Evolutionary conservation across 2,329 filamentous ascomycete genomes (phyloP), one percentile per base, ranked within the genome.

Genomic region (Exutisphaerella laricina): DNA sequence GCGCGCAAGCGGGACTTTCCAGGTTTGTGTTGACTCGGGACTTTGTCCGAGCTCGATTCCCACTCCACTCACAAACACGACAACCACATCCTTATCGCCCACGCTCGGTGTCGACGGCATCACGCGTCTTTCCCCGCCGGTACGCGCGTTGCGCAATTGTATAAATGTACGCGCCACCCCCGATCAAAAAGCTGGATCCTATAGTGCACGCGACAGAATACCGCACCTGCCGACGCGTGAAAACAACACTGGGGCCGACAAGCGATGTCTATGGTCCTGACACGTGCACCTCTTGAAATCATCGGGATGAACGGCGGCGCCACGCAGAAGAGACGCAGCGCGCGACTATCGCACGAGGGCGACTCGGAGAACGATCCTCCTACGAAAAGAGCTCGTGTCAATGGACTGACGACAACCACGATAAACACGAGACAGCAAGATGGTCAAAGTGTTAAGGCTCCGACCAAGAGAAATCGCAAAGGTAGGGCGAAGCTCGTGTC

Each of bases 251-350:
- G 16, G 20, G 14, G 29, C 35, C 18, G 26, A 21, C 37, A 42
- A 45, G 52, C 51, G 44, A 66, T 66, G 63, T 66, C 63, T 46
- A 58, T 63, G 41, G 53, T 65, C 46, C 50, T 66, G 50, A 48
- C 42, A 39, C 64, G 66, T 49, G 59, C 61, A 43, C 71, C 71
- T 46, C 58, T 73, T 48, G 65, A 70, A 63, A 56, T 62, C 22
- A 65, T 73, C 51, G 66, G 63, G 49, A 74, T 73, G 71, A 63
- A 67, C 52, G 68, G 69, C 47, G 61, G 66, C 54, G 70, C 70
- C 39, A 60, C 64, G 34, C 65, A 65, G 58, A 69, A 70, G 62
- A 62, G 71, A 56, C 62, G 67, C 55, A 73, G 70, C 53, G 68
- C 66, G 53, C 65, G 68, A 40, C 61, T 66, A 41, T 61, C 56